Evolutionary conservation across 164 flowering plant genomes (phyloP), one percentile per base, ranked within the genome.

Genomic region (Buxus sempervirens): DNA sequence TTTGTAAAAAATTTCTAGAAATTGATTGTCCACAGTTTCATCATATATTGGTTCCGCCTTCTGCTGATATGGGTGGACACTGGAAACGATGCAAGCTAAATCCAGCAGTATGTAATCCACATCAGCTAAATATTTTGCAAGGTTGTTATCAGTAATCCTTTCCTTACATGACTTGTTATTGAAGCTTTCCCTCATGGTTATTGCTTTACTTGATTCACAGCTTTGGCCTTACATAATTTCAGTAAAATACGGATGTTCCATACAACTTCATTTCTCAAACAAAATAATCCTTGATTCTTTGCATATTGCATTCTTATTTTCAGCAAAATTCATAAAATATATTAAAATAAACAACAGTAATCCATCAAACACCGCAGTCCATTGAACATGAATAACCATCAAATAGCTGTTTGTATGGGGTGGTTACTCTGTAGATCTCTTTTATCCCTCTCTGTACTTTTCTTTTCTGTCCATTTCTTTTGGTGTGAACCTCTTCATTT

Each of bases 21-120:
- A 45, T 55, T 62, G 63, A 63, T 1, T 63, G n/a, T 62, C 14
- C 2, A 66, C 91, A 95, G 97, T 85, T 92, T 65, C 89, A 87
- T 81, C 90, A 91, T 75, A 60, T 49, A 68, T 59, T 88, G 70
- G 97, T 87, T 58, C 97, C 97, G n/a, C 84, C 93, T 72, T 83
- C 91, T 58, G 81, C 97, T 60, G 98, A 92, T 82, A 62, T 69
- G 26, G 81, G 56, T 10, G 88, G 93, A 56, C 82, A 72, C 16
- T 95, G 98, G 98, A 71, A 60, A 10, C 82, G 58, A 24, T 95
- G 98, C 84, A 86, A 83, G 78, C 64, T 69, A 24, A 71, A 90
- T 78, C 82, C 85, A 13, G 73, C 83, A 53, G 76, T 67, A 36
- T 95, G 98, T 70, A 73, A 70, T 61, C 65, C 73, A 48, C 4